Conservation (phyloP, 2,329 filamentous ascomycete species). For the Fusarium sp. region DNA sequence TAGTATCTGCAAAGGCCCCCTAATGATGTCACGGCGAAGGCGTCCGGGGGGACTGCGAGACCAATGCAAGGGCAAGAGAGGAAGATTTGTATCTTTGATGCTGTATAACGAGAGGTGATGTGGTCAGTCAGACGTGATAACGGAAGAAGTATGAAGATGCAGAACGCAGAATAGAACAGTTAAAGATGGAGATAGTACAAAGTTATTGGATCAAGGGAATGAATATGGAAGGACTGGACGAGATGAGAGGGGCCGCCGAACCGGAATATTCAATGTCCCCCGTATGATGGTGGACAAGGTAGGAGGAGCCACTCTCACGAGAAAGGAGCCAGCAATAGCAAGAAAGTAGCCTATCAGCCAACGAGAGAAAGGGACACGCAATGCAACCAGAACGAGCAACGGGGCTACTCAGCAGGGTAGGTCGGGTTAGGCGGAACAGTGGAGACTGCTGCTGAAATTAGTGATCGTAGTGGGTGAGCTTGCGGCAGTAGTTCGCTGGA, state of each 20-base stretch:
- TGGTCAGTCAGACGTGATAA: slow-evolving; percentile 34
- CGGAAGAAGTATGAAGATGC: slow-evolving; percentile 17
- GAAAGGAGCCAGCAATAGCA: slow-evolving; percentile 36
- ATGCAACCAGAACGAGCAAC: slow-evolving; percentile 29
- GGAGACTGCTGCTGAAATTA: slow-evolving; percentile 38
- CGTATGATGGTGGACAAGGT: slow-evolving; percentile 35
- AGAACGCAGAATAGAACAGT: slow-evolving; percentile 16
- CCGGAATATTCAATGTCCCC: slow-evolving; percentile 47
- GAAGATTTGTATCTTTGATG: slow-evolving; percentile 34
- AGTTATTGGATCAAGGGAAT: slow-evolving; percentile 30
- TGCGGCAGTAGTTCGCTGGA: slow-evolving; percentile 39
- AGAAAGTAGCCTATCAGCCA: slow-evolving; percentile 21
- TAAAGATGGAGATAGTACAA: slow-evolving; percentile 17
- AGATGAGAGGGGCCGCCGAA: slow-evolving; percentile 43
- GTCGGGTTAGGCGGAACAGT: slow-evolving; percentile 26
- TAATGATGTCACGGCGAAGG: slow-evolving; percentile 50
- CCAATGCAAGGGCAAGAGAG: slow-evolving; percentile 43
- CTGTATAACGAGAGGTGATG: slow-evolving; percentile 33
- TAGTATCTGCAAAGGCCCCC: slow-evolving; percentile 41
- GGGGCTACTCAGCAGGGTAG: slow-evolving; percentile 11
- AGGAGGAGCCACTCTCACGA: slow-evolving; percentile 44
- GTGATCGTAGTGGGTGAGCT: slow-evolving; percentile 31
- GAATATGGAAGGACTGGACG: slow-evolving; percentile 38
- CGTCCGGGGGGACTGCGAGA: slow-evolving; percentile 38
- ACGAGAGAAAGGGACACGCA: slow-evolving; percentile 45